Percentiles rank a stretch among this genome's conserved stretches.
These are phyloP conservation scores for Simmondsia chinensis DNA, from an alignment of 148 eudicot genomes.

Conservation along the genomic window DNA sequence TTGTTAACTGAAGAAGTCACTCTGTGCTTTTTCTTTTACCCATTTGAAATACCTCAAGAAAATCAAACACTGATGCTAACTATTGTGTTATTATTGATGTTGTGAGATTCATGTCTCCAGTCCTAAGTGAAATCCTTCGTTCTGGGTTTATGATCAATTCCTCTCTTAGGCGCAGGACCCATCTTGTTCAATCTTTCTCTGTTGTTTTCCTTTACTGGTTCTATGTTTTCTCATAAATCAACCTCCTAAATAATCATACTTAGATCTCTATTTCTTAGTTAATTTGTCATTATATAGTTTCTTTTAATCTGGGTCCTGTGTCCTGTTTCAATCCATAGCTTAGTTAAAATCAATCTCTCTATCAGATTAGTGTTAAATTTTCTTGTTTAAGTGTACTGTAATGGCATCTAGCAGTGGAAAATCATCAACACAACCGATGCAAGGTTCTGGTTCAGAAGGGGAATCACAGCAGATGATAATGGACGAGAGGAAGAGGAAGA, in stretches of 20 bases:
- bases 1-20: too few species aligned
- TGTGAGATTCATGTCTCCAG: conserved; percentile 44
- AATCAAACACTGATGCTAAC: too few species aligned
- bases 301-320: conserved; percentile 16
- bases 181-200: conserved; percentile 77
- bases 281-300: background rate
- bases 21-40: too few species aligned
- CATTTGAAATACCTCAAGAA: too few species aligned
- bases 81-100: conserved; percentile 33
- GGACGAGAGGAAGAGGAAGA: conserved; percentile 53
- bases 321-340: conserved; percentile 2
- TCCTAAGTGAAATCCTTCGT: conserved; percentile 54
- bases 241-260: background rate
- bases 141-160: conserved; percentile 68
- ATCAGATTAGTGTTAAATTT: background rate
- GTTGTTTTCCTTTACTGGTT: conserved; percentile 74
- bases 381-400: background rate
- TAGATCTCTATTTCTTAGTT: background rate
- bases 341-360: conserved; percentile 1
- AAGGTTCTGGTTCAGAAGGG: conserved; percentile 42
- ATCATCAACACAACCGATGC: conserved; percentile 19
- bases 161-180: conserved; percentile 56
- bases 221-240: conserved; percentile 57
- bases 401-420: conserved; percentile 62
- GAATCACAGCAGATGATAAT: conserved; percentile 27